These are phyloP conservation scores for Aspergillus thermomutatus DNA, from an alignment of 2,329 filamentous ascomycete species.

Conservation along the genomic window DNA sequence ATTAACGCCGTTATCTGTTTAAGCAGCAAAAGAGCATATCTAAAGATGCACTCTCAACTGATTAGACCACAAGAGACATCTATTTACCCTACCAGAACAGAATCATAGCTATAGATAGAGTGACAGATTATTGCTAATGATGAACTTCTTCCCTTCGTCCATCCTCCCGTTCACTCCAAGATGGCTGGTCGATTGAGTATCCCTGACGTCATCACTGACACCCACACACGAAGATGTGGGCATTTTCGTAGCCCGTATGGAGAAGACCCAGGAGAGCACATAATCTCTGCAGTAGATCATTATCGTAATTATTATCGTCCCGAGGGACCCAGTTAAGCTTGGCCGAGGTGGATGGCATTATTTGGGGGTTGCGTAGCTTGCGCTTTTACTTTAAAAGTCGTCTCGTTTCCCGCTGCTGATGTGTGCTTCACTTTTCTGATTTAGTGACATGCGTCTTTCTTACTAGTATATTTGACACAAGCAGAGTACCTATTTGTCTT, in stretches of 20 bases:
- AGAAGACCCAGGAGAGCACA: background rate
- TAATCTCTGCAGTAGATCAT: background rate
- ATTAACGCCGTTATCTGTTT: background rate
- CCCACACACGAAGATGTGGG: background rate
- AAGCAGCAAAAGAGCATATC: no score
- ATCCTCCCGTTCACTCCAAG: background rate
- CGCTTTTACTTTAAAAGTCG: background rate
- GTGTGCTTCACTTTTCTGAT: background rate
- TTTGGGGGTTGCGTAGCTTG: background rate
- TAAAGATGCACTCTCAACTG: background rate
- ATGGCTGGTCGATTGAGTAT: slow-evolving; percentile 1
- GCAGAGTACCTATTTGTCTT: background rate
- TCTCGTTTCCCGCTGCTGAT: background rate
- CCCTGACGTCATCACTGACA: slow-evolving; percentile 11
- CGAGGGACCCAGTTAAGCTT: background rate
- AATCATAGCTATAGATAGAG: background rate
- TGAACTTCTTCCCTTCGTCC: background rate
- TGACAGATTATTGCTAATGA: background rate
- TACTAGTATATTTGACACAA: background rate
- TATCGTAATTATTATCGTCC: background rate
- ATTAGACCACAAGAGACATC: background rate
- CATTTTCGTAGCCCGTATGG: background rate
- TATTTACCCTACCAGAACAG: background rate
- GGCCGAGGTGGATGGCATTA: background rate
- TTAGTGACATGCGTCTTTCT: background rate